A percentile compares a stretch with the other conserved stretches of the same genome.
These are phyloP conservation scores for Penicillium antarcticum DNA, from an alignment of 495 filamentous ascomycete genomes.

Conservation along the genomic window DNA sequence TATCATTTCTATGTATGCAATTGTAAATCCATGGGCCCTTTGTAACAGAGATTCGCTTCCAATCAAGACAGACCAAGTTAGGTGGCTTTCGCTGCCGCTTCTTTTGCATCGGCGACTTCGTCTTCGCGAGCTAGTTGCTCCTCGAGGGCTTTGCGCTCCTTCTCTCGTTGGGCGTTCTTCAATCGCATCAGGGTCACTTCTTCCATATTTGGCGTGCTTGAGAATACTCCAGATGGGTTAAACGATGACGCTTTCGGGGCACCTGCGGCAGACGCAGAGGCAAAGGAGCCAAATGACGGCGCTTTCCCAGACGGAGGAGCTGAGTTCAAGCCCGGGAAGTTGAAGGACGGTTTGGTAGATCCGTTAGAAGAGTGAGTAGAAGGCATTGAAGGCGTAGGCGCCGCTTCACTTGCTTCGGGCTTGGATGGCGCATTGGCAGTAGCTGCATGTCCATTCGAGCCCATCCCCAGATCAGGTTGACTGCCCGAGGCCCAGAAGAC, in stretches of 20 bases:
- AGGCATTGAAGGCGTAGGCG: constrained; percentile 19
- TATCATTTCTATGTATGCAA: constrained; percentile 9
- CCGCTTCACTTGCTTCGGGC: constrained; percentile 2
- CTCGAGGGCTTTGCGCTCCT: constrained; percentile 50
- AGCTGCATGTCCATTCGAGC: constrained; percentile 7
- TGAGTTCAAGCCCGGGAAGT: constrained; percentile 33
- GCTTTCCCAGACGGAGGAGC: constrained; percentile 34
- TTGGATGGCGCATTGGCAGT: constrained; percentile 15
- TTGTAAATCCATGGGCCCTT: neutral
- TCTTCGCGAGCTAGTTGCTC: constrained; percentile 54
- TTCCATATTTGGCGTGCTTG: constrained; percentile 49
- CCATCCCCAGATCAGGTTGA: constrained; percentile 42
- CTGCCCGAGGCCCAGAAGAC: constrained; percentile 55
- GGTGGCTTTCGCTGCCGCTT: constrained; percentile 20
- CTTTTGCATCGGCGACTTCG: constrained; percentile 45
- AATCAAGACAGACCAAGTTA: neutral
- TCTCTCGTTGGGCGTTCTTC: constrained; percentile 56
- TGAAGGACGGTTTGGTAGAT: constrained; percentile 28
- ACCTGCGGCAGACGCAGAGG: constrained; percentile 29
- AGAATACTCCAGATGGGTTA: constrained; percentile 22
- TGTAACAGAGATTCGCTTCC: neutral
- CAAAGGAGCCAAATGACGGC: constrained; percentile 51
- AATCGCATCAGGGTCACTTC: constrained; percentile 60
- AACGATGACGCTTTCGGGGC: constrained; percentile 28
- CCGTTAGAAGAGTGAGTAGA: constrained; percentile 13